Evolutionary conservation across 495 filamentous ascomycete genomes (phyloP).

Genomic region (Trichoderma erinaceum): DNA sequence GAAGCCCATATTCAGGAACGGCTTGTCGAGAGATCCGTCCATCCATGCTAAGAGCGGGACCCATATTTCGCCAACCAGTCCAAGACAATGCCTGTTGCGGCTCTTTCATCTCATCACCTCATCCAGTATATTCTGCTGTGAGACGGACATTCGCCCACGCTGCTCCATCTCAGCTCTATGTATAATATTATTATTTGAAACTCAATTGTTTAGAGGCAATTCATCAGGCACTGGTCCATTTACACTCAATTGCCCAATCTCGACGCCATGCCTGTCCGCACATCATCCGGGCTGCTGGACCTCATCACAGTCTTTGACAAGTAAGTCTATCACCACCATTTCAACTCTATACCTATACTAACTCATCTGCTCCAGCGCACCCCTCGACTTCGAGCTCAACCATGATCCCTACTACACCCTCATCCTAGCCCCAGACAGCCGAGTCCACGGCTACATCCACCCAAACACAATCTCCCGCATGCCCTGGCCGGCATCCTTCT

Average conservation of each 20-base stretch:
- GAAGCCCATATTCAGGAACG: no score
- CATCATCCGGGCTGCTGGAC: conserved; percentile 1
- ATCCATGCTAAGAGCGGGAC: no score
- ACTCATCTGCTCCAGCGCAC: conserved; percentile 13
- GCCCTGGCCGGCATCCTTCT: conserved; percentile 39
- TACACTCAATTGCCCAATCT: not conserved
- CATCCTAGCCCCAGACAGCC: conserved; percentile 28
- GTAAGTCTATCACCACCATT: not conserved
- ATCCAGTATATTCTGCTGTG: not conserved
- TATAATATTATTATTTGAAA: no score
- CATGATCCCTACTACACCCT: conserved; percentile 27
- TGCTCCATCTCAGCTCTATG: not conserved
- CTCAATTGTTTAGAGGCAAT: no score
- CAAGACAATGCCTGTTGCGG: no score
- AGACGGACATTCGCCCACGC: not conserved
- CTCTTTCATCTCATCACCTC: no score
- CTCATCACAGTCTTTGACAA: conserved; percentile 10
- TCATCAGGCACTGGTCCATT: not conserved
- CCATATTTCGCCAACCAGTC: no score
- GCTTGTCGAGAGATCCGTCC: no score
- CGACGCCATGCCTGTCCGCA: not conserved
- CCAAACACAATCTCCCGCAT: conserved; percentile 37
- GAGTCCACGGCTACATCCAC: conserved; percentile 39
- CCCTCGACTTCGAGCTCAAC: conserved; percentile 18
- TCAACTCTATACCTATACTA: not conserved